phyloP scores from a whole-genome alignment of 2,329 filamentous ascomycete species.

The Achaetomium macrosporum region DNA sequence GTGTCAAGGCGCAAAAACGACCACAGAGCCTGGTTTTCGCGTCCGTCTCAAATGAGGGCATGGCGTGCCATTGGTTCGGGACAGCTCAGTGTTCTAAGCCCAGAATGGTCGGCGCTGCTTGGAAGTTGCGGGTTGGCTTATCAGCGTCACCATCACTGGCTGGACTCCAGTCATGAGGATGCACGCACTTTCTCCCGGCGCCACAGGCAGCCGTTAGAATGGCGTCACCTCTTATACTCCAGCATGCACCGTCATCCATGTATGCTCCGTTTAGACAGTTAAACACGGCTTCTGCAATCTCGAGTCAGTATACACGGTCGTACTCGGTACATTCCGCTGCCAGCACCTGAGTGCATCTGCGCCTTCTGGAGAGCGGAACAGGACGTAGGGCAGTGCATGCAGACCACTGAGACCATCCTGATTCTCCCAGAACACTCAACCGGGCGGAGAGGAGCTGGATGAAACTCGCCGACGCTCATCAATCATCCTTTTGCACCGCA shows the following conservation, averaged over 20 bases:
- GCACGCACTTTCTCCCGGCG: conserved; percentile 16
- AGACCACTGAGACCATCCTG: background rate
- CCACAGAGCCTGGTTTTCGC: background rate
- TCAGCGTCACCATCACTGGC: background rate
- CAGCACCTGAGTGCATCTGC: background rate
- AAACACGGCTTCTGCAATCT: too few species aligned
- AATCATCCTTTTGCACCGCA: background rate
- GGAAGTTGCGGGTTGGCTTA: background rate
- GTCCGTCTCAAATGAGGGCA: background rate
- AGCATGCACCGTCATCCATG: background rate
- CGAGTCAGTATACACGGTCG: too few species aligned
- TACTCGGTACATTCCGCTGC: too few species aligned
- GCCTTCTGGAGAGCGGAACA: background rate
- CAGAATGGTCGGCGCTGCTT: background rate
- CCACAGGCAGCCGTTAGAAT: conserved; percentile 7
- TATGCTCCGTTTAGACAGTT: too few species aligned
- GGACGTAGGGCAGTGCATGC: background rate
- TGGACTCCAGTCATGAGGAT: conserved; percentile 5
- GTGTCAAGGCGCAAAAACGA: too few species aligned
- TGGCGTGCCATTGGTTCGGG: background rate
- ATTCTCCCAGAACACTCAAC: background rate
- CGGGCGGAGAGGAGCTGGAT: background rate
- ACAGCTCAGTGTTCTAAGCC: background rate
- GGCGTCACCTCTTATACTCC: background rate
- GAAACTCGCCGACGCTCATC: background rate